A percentile compares a stretch with the other conserved stretches of the same genome.
Evolutionary conservation across 73 alveolate genomes (phyloP).

Genomic region (Blepharisma japonicum): DNA sequence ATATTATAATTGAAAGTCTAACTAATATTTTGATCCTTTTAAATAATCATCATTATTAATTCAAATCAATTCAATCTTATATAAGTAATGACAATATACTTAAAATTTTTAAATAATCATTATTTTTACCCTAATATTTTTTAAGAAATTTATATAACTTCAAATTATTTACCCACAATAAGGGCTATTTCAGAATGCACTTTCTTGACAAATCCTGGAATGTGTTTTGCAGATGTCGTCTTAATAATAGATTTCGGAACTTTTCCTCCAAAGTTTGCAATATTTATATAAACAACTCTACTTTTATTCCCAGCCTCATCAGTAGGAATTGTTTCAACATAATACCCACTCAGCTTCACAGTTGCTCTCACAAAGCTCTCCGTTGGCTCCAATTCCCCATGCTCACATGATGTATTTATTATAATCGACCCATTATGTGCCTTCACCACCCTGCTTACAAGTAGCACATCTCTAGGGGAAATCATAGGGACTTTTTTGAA

Average conservation of each 20-base stretch:
- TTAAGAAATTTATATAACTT: too few relatives aligned
- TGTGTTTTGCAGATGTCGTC: background rate
- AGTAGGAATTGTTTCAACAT: background rate
- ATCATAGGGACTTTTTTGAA: constrained; percentile 6
- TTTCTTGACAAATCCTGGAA: background rate
- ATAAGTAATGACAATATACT: too few relatives aligned
- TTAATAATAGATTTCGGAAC: background rate
- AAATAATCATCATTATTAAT: too few relatives aligned
- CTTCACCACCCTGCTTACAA: constrained; percentile 1
- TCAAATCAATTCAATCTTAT: too few relatives aligned
- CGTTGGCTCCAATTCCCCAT: background rate
- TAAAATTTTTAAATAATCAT: too few relatives aligned
- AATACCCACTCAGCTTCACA: background rate
- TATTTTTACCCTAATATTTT: too few relatives aligned
- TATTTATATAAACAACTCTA: background rate
- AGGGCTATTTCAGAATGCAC: background rate
- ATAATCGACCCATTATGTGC: background rate
- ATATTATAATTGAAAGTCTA: too few relatives aligned
- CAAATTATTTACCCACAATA: too few relatives aligned
- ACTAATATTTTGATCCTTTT: too few relatives aligned
- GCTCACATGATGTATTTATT: background rate
- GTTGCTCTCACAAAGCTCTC: constrained; percentile 8
- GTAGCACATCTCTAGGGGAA: constrained; percentile 25
- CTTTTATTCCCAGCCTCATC: constrained; percentile 1
- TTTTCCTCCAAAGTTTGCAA: background rate